These are phyloP conservation scores for Fraxinus floribunda DNA, from an alignment of 305 asterid species.

Conservation along the genomic window DNA sequence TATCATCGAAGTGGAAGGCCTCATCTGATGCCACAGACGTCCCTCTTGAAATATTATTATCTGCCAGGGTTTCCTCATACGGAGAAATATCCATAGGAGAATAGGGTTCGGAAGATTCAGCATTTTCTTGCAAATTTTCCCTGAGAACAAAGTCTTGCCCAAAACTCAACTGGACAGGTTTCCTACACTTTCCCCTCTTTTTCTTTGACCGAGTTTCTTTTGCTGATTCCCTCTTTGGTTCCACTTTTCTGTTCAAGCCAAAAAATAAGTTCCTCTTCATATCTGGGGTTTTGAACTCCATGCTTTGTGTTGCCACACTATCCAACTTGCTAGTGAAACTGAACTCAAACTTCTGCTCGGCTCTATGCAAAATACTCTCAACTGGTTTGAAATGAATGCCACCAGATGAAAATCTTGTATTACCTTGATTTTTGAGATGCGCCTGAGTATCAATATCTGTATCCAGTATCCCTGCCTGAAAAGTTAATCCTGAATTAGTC, in stretches of 20 bases:
- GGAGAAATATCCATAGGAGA: constrained; percentile 99
- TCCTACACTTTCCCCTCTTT: constrained; percentile 75
- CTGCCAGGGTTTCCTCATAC: constrained; percentile 60
- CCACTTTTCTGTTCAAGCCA: constrained; percentile 56
- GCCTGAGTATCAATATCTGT: constrained; percentile 28
- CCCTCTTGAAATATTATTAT: constrained; percentile 50
- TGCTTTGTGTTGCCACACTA: constrained; percentile 32
- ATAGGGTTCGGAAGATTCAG: constrained; percentile 60
- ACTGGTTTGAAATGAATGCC: constrained; percentile 35
- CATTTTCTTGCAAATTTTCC: constrained; percentile 42
- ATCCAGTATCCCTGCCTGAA: constrained; percentile 42
- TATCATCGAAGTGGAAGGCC: constrained; percentile 43
- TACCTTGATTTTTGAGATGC: constrained; percentile 34
- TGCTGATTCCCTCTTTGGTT: constrained; percentile 53
- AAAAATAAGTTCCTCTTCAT: constrained; percentile 41
- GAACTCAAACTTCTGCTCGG: constrained; percentile 57
- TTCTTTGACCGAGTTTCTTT: constrained; percentile 62
- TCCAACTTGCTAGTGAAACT: constrained; percentile 49
- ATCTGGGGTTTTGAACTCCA: constrained; percentile 67
- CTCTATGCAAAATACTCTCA: constrained; percentile 34
- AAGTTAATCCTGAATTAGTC: constrained; percentile 39
- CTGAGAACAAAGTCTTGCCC: constrained; percentile 46
- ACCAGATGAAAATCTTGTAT: constrained; percentile 35
- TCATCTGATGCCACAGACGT: constrained; percentile 76
- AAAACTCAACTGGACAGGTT: constrained; percentile 40